Base-by-base conservation (phyloP, 2,329 filamentous ascomycete species). In the Pestalotiopsis sp. region DNA sequence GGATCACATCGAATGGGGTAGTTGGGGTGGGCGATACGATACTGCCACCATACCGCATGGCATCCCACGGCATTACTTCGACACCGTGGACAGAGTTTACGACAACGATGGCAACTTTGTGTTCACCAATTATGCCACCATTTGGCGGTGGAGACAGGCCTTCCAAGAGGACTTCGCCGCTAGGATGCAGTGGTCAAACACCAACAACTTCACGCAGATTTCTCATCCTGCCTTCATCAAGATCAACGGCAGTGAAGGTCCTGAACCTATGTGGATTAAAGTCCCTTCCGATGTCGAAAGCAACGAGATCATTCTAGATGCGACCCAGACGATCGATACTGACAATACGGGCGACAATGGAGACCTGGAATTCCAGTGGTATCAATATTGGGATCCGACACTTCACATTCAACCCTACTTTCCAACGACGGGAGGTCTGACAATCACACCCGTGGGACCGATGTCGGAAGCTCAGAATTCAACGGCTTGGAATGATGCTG, bases 21-120 rank as follows among this genome's bases (percentile, higher is more conserved):
- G 78, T 6, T 84, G 82, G 82, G 82, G 82, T 23, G 82, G 82
- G 0, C 75, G 82, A 5, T 83, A 83, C 67, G n/a, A 23, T 17
- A 59, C 57, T 27, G 57, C 57, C 3, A 59, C 57, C 17, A 36
- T 36, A 23, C 57, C 57, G 4, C 23, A 27, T 31, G 12, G 13
- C 27, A n/a, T 23, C 57, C 9, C 31, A 13, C 57, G 23, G 59
- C 63, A 64, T 36, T 66, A 60, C 23, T 31, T 38, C n/a, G 56
- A 66, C 49, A 41, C 60, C 3, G n/a, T 63, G 31, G 60, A 63
- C 14, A 20, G 60, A 39, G 36, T 63, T 45, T 27, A 39, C 31
- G 36, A 45, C 36, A 23, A 9, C 3, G 60, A 63, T 38, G 60
- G 60, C 17, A 41, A 63, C 31, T 41, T 41, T 38, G 20, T 20